Conservation (phyloP, 2,329 filamentous ascomycete species). For the Aureobasidium melanogenum region DNA sequence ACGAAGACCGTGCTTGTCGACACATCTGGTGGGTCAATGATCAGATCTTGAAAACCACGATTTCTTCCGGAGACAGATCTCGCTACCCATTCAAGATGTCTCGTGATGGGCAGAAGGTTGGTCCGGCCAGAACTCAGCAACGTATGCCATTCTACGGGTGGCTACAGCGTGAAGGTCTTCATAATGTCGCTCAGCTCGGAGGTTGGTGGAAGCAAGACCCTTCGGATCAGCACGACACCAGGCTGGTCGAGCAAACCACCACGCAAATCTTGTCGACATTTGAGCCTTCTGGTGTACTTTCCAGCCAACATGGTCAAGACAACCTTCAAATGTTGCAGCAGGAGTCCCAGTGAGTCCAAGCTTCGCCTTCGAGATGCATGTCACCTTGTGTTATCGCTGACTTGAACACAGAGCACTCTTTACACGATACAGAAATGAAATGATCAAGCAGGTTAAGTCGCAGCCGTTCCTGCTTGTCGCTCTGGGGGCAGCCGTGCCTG, state of each 20-base stretch:
- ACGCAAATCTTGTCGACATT: not conserved
- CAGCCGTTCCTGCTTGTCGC: slow-evolving; percentile 1
- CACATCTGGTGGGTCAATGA: slow-evolving; percentile 4
- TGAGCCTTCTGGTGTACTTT: not conserved
- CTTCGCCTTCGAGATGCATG: not conserved
- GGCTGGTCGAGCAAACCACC: not conserved
- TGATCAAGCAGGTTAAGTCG: not conserved
- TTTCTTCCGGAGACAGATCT: not conserved
- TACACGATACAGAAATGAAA: not conserved
- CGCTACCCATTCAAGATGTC: not conserved
- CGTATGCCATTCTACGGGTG: not conserved
- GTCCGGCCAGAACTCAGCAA: not conserved
- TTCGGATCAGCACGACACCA: not conserved
- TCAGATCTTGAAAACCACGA: not conserved
- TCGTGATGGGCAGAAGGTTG: not conserved
- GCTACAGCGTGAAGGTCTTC: not conserved
- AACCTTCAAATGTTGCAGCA: not conserved
- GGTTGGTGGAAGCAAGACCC: slow-evolving; percentile 5
- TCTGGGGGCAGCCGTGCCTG: not conserved
- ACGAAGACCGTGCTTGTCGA: not conserved
- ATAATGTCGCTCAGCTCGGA: not conserved
- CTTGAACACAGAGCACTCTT: not conserved
- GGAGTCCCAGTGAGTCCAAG: not conserved
- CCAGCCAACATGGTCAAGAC: not conserved
- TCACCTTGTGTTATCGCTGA: not conserved